A percentile compares a stretch with the other conserved stretches of the same genome.
Conservation (phyloP, 1,284 basidiomycete genomes). For the Cutaneotrichosporon dermatis region DNA sequence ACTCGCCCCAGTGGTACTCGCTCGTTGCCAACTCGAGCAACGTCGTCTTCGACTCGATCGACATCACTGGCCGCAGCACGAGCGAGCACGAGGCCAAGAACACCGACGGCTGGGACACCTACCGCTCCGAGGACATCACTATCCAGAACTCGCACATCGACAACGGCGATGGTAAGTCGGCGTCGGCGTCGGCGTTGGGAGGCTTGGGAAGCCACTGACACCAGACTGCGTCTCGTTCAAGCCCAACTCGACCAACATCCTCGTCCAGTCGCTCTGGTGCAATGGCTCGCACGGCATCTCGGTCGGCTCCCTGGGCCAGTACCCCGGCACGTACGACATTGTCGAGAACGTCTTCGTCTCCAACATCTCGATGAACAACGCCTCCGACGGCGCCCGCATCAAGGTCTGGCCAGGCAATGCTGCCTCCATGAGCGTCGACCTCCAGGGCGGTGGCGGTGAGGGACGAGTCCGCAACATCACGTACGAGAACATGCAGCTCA, state of each 20-base stretch:
- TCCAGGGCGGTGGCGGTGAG: slow-evolving; percentile 53
- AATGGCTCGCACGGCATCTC: slow-evolving; percentile 57
- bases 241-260: slow-evolving; percentile 60
- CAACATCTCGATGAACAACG: slow-evolving; percentile 59
- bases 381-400: slow-evolving; percentile 63
- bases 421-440: slow-evolving; percentile 29
- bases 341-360: slow-evolving; percentile 61
- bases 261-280: slow-evolving; percentile 59
- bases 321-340: slow-evolving; percentile 57
- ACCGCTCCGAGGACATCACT: slow-evolving; percentile 47
- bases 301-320: slow-evolving; percentile 59
- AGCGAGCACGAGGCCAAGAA: slow-evolving; percentile 46
- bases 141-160: slow-evolving; percentile 6
- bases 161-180: slow-evolving; percentile 9
- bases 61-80: slow-evolving; percentile 27
- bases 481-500: slow-evolving; percentile 21
- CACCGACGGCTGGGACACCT: slow-evolving; percentile 64
- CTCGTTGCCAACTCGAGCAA: slow-evolving; percentile 56
- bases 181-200: not conserved
- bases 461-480: slow-evolving; percentile 57
- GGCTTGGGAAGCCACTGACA: not conserved
- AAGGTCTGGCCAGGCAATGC: slow-evolving; percentile 55
- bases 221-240: slow-evolving; percentile 63
- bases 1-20: slow-evolving; percentile 33
- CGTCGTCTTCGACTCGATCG: slow-evolving; percentile 53